phyloP scores from a whole-genome alignment of 176 grass and related monocot genomes.

The Zea luxurians region DNA sequence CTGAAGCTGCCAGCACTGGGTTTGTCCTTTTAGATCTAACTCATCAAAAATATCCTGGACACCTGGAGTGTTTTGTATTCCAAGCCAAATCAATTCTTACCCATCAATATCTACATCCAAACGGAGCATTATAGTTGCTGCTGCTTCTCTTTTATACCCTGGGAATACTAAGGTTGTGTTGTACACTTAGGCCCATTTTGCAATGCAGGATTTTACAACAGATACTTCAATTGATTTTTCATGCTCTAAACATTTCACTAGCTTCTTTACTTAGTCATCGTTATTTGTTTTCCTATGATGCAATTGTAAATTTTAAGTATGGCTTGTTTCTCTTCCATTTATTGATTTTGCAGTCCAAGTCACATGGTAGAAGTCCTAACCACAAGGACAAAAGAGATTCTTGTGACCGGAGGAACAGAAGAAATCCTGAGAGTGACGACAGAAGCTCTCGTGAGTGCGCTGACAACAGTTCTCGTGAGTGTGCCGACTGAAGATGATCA shows the following conservation, averaged over 20 bases:
- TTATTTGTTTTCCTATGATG: not conserved
- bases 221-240: not conserved
- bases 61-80: not conserved
- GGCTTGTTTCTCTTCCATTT: constrained; percentile 10
- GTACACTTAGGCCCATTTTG: not conserved
- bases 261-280: not conserved
- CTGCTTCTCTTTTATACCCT: not conserved
- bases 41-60: not conserved
- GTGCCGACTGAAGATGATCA: constrained; percentile 1
- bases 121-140: not conserved
- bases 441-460: not conserved
- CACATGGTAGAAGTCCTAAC: constrained; percentile 22
- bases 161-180: constrained; percentile 10
- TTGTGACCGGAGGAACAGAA: constrained; percentile 25
- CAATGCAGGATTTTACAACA: not conserved
- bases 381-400: constrained; percentile 23
- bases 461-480: not conserved
- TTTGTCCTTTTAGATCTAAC: too few species aligned
- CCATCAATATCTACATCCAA: not conserved
- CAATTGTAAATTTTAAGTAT: not conserved
- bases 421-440: constrained; percentile 8
- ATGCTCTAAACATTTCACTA: not conserved
- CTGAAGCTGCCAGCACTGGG: too few species aligned
- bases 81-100: not conserved
- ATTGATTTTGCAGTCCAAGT: constrained; percentile 43